Conservation (phyloP, 164 flowering plant species). For the Euptelea pleiosperma region DNA sequence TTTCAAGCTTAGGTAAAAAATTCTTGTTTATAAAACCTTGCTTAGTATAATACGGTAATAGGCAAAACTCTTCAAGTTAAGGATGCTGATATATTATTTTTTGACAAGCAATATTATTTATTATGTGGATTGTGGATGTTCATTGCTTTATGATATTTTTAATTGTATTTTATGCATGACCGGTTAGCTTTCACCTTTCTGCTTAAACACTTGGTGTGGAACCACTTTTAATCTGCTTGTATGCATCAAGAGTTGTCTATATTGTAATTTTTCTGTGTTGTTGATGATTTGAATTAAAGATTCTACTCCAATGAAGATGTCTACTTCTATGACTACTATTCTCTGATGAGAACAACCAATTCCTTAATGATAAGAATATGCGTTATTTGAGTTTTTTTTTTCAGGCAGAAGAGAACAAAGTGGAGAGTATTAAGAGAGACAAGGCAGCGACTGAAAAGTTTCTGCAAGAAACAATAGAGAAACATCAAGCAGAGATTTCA, state of each 20-base stretch:
- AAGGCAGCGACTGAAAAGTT: constrained; percentile 87
- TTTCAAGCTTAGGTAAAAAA: too few species aligned
- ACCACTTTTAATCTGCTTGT: constrained; percentile 1
- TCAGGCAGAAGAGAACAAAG: constrained; percentile 93
- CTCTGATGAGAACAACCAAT: neutral
- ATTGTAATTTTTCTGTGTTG: neutral
- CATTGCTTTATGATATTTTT: too few species aligned
- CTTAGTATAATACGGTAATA: too few species aligned
- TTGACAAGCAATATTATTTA: too few species aligned
- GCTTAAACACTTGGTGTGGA: neutral
- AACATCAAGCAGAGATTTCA: constrained; percentile 83
- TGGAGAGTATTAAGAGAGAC: constrained; percentile 90
- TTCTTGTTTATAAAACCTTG: too few species aligned
- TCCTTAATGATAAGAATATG: neutral
- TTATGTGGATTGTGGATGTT: too few species aligned
- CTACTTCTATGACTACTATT: neutral
- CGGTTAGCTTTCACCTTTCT: too few species aligned
- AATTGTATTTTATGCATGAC: too few species aligned
- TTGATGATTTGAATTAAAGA: neutral
- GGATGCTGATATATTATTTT: too few species aligned
- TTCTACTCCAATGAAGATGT: constrained; percentile 1
- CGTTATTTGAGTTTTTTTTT: neutral
- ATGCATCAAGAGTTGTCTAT: neutral
- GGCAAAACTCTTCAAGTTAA: too few species aligned
- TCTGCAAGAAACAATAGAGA: constrained; percentile 95